Evolutionary conservation across 2,329 filamentous ascomycete species (phyloP), one percentile per base, ranked within the genome.

Genomic region (Penicillium brevicompactum): DNA sequence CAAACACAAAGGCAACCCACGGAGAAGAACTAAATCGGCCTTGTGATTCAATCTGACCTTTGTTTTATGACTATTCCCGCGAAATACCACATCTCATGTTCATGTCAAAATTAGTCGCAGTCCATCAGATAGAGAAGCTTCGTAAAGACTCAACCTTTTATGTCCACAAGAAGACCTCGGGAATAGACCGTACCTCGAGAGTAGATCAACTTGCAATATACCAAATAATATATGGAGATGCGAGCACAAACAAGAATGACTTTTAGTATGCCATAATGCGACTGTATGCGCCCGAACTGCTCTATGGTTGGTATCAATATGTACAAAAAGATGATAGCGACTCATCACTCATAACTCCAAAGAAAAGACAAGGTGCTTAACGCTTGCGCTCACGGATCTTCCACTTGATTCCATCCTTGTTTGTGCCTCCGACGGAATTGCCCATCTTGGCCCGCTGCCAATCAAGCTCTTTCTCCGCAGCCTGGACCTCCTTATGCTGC

Each of bases 361-460:
- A 46, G 40, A 37, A 18, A 22, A 46, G 44, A 21, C 51, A 49
- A 54, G 31, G 42, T 60, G 53, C 43, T 74, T 53, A 86, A 64
- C 78, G 77, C 76, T 86, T 87, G 61, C 85, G 76, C 74, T 86
- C 83, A 53, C 84, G 75, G 43, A 84, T 75, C 76, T 87, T 87
- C 78, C 84, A 88, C 65, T 85, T 87, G 63, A 84, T 75, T 8
- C 85, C 85, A 53, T 82, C 76, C 71, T 87, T 87, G 71, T 87
- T 87, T 51, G 82, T 77, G 1, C 85, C 85, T 16, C 84, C 85
- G 3, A 84, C 75, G 2, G 78, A 81, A 57, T 82, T 81, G 60
- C 79, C 81, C 84, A 87, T 87, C 69, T 81, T 82, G 9, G 81
- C 84, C 45, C 84, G 77, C 68, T 87, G 85, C 59, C 80, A 69